Evolutionary conservation across 495 filamentous ascomycete species (phyloP).

Genomic region (Thozetella sp.): DNA sequence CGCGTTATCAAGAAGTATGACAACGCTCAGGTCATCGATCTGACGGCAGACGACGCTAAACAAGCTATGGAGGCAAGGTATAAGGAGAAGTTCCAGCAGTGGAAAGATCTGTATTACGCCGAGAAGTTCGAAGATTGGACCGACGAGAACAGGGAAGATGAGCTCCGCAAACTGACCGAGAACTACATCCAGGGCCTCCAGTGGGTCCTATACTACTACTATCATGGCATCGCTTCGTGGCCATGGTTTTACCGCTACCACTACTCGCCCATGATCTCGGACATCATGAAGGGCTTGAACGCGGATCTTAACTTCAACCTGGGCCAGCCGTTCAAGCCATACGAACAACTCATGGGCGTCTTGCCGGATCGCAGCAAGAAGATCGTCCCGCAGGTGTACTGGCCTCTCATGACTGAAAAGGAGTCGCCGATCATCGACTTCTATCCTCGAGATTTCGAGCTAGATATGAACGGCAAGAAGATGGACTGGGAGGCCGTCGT

Average conservation of each 20-base stretch:
- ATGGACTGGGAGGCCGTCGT: conserved; percentile 99
- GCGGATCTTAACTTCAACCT: conserved; percentile 91
- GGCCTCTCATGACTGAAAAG: conserved; percentile 86
- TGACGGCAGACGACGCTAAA: conserved; percentile 77
- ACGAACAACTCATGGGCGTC: conserved; percentile 98
- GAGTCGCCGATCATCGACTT: conserved; percentile 98
- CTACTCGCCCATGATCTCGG: conserved; percentile 90
- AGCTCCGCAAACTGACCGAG: conserved; percentile 81
- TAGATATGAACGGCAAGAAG: conserved; percentile 99
- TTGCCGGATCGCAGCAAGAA: conserved; percentile 95
- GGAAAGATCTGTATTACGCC: conserved; percentile 92
- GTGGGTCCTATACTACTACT: conserved; percentile 99
- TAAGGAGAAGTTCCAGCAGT: conserved; percentile 80
- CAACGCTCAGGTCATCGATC: conserved; percentile 81
- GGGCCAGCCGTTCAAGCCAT: conserved; percentile 92
- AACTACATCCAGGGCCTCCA: conserved; percentile 98
- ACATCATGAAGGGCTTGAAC: conserved; percentile 84
- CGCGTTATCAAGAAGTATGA: conserved; percentile 89
- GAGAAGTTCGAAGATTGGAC: conserved; percentile 86
- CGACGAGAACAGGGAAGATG: conserved; percentile 72
- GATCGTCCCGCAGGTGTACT: conserved; percentile 88
- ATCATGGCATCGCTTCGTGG: conserved; percentile 95
- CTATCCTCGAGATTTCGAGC: conserved; percentile 95
- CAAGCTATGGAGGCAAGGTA: conserved; percentile 79
- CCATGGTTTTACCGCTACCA: conserved; percentile 98